These are phyloP conservation scores for Suillus bovinus DNA, from an alignment of 768 basidiomycete species.

Conservation along the genomic window DNA sequence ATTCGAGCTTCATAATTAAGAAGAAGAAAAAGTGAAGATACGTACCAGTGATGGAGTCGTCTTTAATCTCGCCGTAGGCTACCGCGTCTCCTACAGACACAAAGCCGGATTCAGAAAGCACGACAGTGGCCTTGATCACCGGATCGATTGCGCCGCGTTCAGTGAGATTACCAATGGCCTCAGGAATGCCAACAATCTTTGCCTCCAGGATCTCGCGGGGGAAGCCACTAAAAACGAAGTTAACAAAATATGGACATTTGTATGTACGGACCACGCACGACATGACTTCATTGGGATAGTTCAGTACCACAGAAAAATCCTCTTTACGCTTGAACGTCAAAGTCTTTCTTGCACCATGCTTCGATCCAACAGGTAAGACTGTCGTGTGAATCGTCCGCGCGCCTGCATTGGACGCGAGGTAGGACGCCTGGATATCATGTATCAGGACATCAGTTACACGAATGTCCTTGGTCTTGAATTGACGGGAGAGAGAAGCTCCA, in stretches of 20 bases:
- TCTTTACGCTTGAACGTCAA: conserved; percentile 83
- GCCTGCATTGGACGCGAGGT: conserved; percentile 59
- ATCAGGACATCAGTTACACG: conserved; percentile 73
- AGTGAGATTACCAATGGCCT: conserved; percentile 82
- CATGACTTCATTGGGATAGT: conserved; percentile 67
- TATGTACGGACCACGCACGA: conserved; percentile 46
- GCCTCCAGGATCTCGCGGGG: conserved; percentile 75
- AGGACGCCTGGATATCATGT: conserved; percentile 80
- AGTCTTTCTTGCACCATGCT: conserved; percentile 80
- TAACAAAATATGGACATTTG: conserved; percentile 5
- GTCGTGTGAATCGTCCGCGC: conserved; percentile 69
- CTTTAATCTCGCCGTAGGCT: conserved; percentile 78
- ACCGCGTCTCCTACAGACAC: conserved; percentile 78
- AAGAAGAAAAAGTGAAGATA: conserved; percentile 1
- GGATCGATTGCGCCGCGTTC: conserved; percentile 79
- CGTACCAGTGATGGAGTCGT: conserved; percentile 74
- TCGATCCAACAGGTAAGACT: conserved; percentile 79
- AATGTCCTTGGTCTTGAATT: conserved; percentile 95
- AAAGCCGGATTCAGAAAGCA: conserved; percentile 86
- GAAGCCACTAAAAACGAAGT: conserved; percentile 49
- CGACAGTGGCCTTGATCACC: conserved; percentile 81
- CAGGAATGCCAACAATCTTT: conserved; percentile 68
- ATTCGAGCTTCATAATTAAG: conserved; percentile 16
- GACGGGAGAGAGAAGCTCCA: conserved; percentile 83
- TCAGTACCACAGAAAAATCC: conserved; percentile 77